Percentiles rank a stretch among this genome's conserved stretches.
Evolutionary conservation across 768 basidiomycete genomes (phyloP).

Genomic region (Dictyophora rubrovolvata): DNA sequence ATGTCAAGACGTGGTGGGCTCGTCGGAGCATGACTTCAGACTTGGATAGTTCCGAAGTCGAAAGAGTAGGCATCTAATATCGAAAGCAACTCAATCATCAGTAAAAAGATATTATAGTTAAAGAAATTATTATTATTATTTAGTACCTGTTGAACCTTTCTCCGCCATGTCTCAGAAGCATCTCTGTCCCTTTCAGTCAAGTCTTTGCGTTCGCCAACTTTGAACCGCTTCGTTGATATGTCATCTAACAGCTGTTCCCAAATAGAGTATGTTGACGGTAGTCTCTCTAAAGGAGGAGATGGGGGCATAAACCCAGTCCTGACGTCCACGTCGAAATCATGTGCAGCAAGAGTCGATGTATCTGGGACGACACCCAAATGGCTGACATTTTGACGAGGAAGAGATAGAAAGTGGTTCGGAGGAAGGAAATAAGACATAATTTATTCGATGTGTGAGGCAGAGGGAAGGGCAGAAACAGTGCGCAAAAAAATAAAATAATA

Average conservation of each 20-base stretch:
- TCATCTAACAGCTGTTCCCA: conserved; percentile 62
- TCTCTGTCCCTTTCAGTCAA: conserved; percentile 27
- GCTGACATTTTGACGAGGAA: conserved; percentile 2
- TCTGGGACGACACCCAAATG: conserved; percentile 21
- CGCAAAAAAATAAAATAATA: not conserved
- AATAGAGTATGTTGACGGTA: conserved; percentile 51
- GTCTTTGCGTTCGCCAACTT: conserved; percentile 37
- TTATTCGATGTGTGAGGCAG: not conserved
- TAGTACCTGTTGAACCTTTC: conserved; percentile 36
- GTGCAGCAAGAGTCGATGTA: conserved; percentile 61
- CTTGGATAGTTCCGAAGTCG: conserved; percentile 32
- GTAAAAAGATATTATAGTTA: not conserved
- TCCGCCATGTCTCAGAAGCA: conserved; percentile 45
- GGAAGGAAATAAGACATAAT: conserved; percentile 4
- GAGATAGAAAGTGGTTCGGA: conserved; percentile 7
- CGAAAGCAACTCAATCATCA: not conserved
- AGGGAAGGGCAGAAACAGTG: not conserved
- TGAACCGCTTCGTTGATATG: conserved; percentile 39
- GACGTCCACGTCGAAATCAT: conserved; percentile 89
- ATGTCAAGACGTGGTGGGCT: conserved; percentile 64
- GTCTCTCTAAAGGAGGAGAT: conserved; percentile 50
- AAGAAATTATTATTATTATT: conserved; percentile 10
- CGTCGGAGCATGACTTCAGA: conserved; percentile 54
- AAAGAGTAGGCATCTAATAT: conserved; percentile 43
- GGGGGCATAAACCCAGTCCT: conserved; percentile 89